Evolutionary conservation across 2,329 filamentous ascomycete genomes (phyloP).

Genomic region (Ascochyta fabae): DNA sequence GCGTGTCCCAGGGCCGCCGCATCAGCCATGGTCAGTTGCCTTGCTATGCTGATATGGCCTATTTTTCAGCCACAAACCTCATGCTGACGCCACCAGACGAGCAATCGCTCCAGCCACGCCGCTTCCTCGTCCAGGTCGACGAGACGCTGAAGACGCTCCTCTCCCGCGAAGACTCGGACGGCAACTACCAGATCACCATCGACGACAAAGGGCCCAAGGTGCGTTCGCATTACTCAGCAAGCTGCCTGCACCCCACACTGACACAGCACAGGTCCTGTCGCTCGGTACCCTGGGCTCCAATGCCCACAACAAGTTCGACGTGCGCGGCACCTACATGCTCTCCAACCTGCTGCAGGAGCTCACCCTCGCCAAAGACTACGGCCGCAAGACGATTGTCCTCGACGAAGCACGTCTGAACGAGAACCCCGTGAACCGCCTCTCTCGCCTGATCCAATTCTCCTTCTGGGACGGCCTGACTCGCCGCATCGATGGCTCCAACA

Average conservation of each 20-base stretch:
- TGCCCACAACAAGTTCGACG: slow-evolving; percentile 85
- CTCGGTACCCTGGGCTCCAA: slow-evolving; percentile 85
- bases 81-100: slow-evolving; percentile 67
- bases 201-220: slow-evolving; percentile 94
- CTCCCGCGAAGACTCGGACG: slow-evolving; percentile 88
- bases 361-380: slow-evolving; percentile 88
- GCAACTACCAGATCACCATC: slow-evolving; percentile 96
- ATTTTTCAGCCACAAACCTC: neutral
- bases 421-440: slow-evolving; percentile 88
- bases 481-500: slow-evolving; percentile 85
- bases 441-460: slow-evolving; percentile 82
- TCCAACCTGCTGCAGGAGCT: slow-evolving; percentile 96
- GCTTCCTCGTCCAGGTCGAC: slow-evolving; percentile 87
- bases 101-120: slow-evolving; percentile 69
- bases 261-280: slow-evolving; percentile 69
- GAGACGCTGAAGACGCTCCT: slow-evolving; percentile 79
- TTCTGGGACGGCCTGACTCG: slow-evolving; percentile 95
- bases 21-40: slow-evolving; percentile 47
- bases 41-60: too few relatives aligned
- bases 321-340: slow-evolving; percentile 96
- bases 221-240: slow-evolving; percentile 23
- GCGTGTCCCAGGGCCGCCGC: slow-evolving; percentile 40
- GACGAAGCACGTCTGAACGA: slow-evolving; percentile 92
- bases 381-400: slow-evolving; percentile 85
- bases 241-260: slow-evolving; percentile 20